These are phyloP conservation scores for Amanita inopinata DNA, from an alignment of 768 basidiomycete species.

Conservation along the genomic window DNA sequence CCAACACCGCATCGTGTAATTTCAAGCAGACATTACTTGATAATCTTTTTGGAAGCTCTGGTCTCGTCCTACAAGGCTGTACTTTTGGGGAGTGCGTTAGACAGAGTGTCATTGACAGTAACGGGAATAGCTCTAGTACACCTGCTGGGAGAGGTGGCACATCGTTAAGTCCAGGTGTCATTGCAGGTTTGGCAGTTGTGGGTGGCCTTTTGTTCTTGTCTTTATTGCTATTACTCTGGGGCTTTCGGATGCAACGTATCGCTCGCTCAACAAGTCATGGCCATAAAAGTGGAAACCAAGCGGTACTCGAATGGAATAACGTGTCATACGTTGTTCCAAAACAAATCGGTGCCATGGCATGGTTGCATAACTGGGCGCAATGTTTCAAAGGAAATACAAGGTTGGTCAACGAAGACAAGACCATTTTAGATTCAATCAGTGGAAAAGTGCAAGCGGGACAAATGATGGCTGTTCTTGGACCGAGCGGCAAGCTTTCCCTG, in stretches of 20 bases:
- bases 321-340: constrained; percentile 55
- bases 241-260: constrained; percentile 47
- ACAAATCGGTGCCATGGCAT: constrained; percentile 11
- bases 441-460: constrained; percentile 72
- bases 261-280: constrained; percentile 32
- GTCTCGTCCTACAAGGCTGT: constrained; percentile 68
- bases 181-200: constrained; percentile 84
- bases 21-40: constrained; percentile 72
- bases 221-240: constrained; percentile 51
- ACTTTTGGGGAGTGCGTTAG: constrained; percentile 83
- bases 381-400: constrained; percentile 10
- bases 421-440: constrained; percentile 59
- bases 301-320: constrained; percentile 47
- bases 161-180: constrained; percentile 70
- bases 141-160: constrained; percentile 23
- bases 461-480: constrained; percentile 88
- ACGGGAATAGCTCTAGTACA: constrained; percentile 26
- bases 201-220: constrained; percentile 53
- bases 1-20: constrained; percentile 48
- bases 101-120: constrained; percentile 65
- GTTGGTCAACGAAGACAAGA: constrained; percentile 37
- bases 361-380: constrained; percentile 8
- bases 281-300: background rate
- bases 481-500: constrained; percentile 49
- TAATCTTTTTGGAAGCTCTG: constrained; percentile 58